These are phyloP conservation scores for Collybia sordida DNA, from an alignment of 768 basidiomycete genomes.

Conservation along the genomic window DNA sequence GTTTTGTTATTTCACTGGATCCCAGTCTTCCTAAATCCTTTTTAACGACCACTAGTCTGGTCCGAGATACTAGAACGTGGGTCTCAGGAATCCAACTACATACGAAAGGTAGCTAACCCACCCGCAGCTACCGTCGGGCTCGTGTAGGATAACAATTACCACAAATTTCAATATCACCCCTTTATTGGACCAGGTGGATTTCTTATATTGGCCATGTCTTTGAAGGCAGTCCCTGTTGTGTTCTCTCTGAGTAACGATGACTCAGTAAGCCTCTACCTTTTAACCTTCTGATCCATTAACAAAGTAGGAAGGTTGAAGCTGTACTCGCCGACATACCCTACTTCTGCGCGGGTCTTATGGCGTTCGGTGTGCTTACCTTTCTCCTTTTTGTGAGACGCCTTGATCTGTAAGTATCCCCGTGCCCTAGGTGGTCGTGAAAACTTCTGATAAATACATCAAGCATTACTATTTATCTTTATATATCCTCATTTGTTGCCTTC, in stretches of 20 bases:
- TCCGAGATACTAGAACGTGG: no score
- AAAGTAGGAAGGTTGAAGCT: slow-evolving; percentile 43
- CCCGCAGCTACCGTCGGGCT: no score
- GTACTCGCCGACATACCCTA: slow-evolving; percentile 67
- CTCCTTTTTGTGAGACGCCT: slow-evolving; percentile 52
- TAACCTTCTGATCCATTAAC: not conserved
- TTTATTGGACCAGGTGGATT: not conserved
- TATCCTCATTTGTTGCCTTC: slow-evolving; percentile 60
- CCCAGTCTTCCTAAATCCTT: no score
- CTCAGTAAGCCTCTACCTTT: slow-evolving; percentile 35
- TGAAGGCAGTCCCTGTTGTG: slow-evolving; percentile 1
- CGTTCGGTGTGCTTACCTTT: slow-evolving; percentile 59
- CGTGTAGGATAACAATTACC: not conserved
- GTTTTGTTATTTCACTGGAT: no score
- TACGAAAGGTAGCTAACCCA: no score
- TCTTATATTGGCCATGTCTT: slow-evolving; percentile 8
- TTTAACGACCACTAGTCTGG: no score
- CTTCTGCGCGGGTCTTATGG: slow-evolving; percentile 64
- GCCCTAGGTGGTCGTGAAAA: not conserved
- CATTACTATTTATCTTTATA: slow-evolving; percentile 50
- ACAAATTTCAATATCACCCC: not conserved
- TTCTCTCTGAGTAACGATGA: slow-evolving; percentile 25
- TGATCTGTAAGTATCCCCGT: slow-evolving; percentile 40
- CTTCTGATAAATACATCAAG: slow-evolving; percentile 24
- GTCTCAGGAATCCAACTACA: no score